A percentile compares a stretch with the other conserved stretches of the same genome.
Evolutionary conservation across 768 basidiomycete genomes (phyloP).

Genomic region (Trametes coccinea): DNA sequence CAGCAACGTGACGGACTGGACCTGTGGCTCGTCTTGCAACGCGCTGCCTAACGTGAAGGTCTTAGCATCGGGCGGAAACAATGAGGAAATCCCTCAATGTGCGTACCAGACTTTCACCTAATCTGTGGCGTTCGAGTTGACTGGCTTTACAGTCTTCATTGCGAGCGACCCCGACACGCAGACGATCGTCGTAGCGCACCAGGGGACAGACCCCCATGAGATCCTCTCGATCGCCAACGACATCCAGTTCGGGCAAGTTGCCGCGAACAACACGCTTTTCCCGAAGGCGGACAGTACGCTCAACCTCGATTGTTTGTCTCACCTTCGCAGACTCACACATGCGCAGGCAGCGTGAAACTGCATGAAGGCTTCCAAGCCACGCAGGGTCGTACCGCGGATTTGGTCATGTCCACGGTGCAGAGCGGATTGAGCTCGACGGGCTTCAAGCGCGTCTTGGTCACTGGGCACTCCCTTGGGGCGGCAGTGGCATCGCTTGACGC

Average conservation of each 20-base stretch:
- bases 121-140: neutral
- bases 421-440: slow-evolving; percentile 27
- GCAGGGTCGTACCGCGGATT: slow-evolving; percentile 29
- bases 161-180: slow-evolving; percentile 37
- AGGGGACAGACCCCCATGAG: slow-evolving; percentile 37
- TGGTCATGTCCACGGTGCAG: slow-evolving; percentile 30
- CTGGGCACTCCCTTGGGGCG: slow-evolving; percentile 35
- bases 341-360: slow-evolving; percentile 21
- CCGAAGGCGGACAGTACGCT: slow-evolving; percentile 21
- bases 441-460: slow-evolving; percentile 30
- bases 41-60: slow-evolving; percentile 27
- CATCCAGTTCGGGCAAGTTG: slow-evolving; percentile 25
- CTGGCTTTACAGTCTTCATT: slow-evolving; percentile 25
- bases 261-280: slow-evolving; percentile 44
- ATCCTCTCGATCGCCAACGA: slow-evolving; percentile 31
- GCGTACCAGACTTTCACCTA: neutral
- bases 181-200: slow-evolving; percentile 39
- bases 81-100: slow-evolving; percentile 24
- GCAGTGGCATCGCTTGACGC: slow-evolving; percentile 36
- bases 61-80: slow-evolving; percentile 28
- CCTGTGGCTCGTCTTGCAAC: slow-evolving; percentile 31
- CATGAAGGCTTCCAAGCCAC: slow-evolving; percentile 34
- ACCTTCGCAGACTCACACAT: neutral
- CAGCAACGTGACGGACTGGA: slow-evolving; percentile 21
- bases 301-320: neutral